Base-by-base conservation (phyloP, 148 eudicot genomes). In the Amaranthus cruentus region DNA sequence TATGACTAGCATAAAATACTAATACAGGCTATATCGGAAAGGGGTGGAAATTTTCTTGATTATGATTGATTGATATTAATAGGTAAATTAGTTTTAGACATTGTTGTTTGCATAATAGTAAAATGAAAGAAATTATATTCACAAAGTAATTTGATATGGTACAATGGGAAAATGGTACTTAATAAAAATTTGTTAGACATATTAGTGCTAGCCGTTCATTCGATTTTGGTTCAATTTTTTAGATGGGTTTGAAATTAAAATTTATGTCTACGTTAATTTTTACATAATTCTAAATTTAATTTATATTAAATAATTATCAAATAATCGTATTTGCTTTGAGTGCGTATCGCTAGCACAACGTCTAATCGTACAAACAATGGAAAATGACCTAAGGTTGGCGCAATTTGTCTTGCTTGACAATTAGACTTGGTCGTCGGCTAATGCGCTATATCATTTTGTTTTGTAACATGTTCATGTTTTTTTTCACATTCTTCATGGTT, bases 381-480 rank as follows among this genome's bases (percentile, higher is more conserved):
- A 77, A 70, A 47, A 49, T 65, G 71, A 28, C 38, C 71, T 9
- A 66, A 77, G 12, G 65, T 77, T 77, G 76, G 80, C 50, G 46
- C 66, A 64, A 71, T 21, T 77, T 72, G 68, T 53, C 68, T 76
- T 48, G n/a, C 62, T 58, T 18, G 28, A 57, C 61, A 47, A 58
- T 9, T 71, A 65, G 55, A 47, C 67, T 48, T 47, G 13, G 52
- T 55, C 11, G 47, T 28, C 38, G 38, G 38, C 38, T 28, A 28
- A 28, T 66, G 63, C 63, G 70, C 63, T 50, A 11, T 49, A 50
- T 49, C 12, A n/a, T 56, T 71, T 43, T 57, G 50, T 13, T 58
- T 61, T 70, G 9, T 48, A 28, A 28, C 38, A 0, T 28, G 38
- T 28, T 28, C 38, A 28, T 60, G 63, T 21, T 21, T 28, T 60